Base-by-base conservation (phyloP, 1,139 yeast species). In the Lodderomyces beijingensis region DNA sequence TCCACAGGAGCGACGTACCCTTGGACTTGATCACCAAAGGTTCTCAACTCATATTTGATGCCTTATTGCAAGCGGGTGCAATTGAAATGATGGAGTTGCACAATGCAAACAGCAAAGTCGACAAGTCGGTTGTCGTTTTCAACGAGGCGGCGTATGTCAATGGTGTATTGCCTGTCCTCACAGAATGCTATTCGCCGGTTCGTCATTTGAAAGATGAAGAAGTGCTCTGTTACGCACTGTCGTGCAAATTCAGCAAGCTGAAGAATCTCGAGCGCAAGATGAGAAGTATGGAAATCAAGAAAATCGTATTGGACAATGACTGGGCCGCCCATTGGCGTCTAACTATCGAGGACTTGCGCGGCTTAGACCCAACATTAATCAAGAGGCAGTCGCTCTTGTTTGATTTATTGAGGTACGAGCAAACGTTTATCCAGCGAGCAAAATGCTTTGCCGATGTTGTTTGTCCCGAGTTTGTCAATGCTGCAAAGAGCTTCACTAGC, bases 251-350 rank as follows among this genome's bases (percentile, higher is more conserved):
- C 29, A 67, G 68, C 44, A 49, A 57, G 37, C 44, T 53, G 5
- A 55, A 64, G 27, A 69, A 63, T 36, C 64, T 64, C 35, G 70
- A 66, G 35, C 38, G 48, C 2, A 49, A 46, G 27, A 51, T 65
- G 53, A 53, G 52, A 30, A 54, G 51, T 28, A 62, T 64, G 21
- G 59, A 65, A 38, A 54, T 64, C n/a, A 47, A 55, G 26, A 65
- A 64, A 11, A 53, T 66, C 14, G 57, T 57, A 1, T 54, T 68
- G 24, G 71, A 64, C 6, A 70, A 63, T 25, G 82, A 82, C 45
- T 85, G 95, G 95, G 79, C 84, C 0, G 70, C 78, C 9, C 85
- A 78, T 49, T 85, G 93, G 89, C 70, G 75, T 34, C 46, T 84
- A 17, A 65, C 79, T 0, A 71, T 74, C 3, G 78, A 73, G 13